phyloP scores from a whole-genome alignment of 495 filamentous ascomycete genomes.

The Astrocystis sublimbata region DNA sequence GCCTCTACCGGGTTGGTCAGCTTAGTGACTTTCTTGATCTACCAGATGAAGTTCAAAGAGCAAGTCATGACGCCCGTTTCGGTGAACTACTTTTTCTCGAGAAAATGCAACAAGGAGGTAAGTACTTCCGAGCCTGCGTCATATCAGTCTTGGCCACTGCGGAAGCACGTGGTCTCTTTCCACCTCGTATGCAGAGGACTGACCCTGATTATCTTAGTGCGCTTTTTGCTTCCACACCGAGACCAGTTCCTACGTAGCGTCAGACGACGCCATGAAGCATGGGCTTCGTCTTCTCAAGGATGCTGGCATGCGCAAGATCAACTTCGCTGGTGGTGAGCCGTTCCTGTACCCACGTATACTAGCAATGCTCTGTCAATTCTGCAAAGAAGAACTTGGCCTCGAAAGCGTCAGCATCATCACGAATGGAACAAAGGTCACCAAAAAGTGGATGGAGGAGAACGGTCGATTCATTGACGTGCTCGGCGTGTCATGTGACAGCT shows the following conservation, averaged over 20 bases:
- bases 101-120: conserved; percentile 54
- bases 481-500: conserved; percentile 60
- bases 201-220: no score
- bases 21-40: not conserved
- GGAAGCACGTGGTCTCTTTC: no score
- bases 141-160: no score
- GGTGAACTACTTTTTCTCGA: conserved; percentile 53
- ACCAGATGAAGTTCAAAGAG: not conserved
- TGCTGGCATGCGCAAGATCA: conserved; percentile 60
- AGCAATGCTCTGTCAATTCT: conserved; percentile 49
- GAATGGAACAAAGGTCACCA: conserved; percentile 53
- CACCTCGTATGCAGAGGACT: no score
- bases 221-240: conserved; percentile 62
- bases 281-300: conserved; percentile 49
- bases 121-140: no score
- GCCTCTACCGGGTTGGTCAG: not conserved
- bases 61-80: conserved; percentile 36
- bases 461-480: conserved; percentile 54
- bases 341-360: conserved; percentile 55
- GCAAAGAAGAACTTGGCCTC: conserved; percentile 51
- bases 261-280: conserved; percentile 40
- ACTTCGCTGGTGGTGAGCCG: conserved; percentile 62
- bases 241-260: conserved; percentile 44
- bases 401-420: conserved; percentile 57
- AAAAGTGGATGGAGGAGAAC: conserved; percentile 44